Evolutionary conservation across 352 stramenopile genomes (phyloP).

Genomic region (Pythium periplocum): DNA sequence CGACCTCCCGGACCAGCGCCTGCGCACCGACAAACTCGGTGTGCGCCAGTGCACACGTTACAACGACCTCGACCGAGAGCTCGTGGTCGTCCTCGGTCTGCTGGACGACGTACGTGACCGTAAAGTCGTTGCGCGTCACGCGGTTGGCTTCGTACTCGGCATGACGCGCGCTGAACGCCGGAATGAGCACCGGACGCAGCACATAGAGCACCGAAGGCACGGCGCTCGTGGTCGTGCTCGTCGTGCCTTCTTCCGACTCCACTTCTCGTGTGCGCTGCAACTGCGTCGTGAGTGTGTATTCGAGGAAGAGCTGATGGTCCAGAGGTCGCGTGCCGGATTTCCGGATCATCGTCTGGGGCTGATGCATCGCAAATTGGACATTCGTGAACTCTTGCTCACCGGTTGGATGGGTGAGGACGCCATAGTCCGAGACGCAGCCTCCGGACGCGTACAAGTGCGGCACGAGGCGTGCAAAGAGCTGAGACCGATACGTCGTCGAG

Average conservation of each 20-base stretch:
- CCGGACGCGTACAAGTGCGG: constrained; percentile 38
- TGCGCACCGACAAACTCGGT: constrained; percentile 22
- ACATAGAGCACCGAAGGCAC: constrained; percentile 65
- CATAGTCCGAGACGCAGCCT: constrained; percentile 35
- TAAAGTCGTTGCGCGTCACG: constrained; percentile 40
- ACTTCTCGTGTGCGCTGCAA: constrained; percentile 53
- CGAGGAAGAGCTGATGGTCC: constrained; percentile 49
- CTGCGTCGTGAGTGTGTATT: constrained; percentile 54
- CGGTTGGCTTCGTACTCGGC: constrained; percentile 25
- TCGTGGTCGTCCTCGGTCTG: constrained; percentile 22
- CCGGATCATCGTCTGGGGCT: constrained; percentile 15
- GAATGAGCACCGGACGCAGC: constrained; percentile 39
- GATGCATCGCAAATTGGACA: constrained; percentile 45
- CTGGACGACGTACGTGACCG: constrained; percentile 71
- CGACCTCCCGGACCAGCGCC: constrained; percentile 41
- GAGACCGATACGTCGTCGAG: constrained; percentile 24
- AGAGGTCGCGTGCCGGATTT: background rate
- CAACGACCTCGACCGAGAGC: constrained; percentile 59
- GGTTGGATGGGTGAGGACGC: constrained; percentile 47
- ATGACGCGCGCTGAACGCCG: constrained; percentile 24
- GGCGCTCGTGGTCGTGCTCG: constrained; percentile 17
- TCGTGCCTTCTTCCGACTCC: constrained; percentile 15
- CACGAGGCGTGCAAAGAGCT: constrained; percentile 37
- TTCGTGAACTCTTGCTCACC: constrained; percentile 57
- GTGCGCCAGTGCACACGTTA: constrained; percentile 28